Evolutionary conservation across 179 eudicot genomes (phyloP), one percentile per base, ranked within the genome.

Genomic region (Silene vulgaris): DNA sequence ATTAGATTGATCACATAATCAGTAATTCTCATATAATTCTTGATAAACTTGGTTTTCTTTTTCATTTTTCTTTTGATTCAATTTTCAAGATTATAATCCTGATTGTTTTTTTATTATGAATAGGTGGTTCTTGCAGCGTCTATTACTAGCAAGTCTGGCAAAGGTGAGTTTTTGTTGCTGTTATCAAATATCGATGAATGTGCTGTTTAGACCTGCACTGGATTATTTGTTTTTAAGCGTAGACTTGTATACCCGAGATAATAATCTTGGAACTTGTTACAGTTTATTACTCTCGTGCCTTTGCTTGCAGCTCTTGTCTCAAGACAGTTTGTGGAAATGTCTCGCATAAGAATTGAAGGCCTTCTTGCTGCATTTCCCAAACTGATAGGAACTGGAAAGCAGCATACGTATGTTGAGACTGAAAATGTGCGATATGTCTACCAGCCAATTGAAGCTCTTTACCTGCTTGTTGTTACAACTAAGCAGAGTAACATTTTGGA

Each of bases 401-500:
- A 94, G 71, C 99, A 94, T 79, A 94, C 99, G 0, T 94, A 85
- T 82, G 87, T 94, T 80, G 99, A 94, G 92, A 90, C 99, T 74
- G 99, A 94, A 77, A 92, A 90, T 85, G 99, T 94, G 72, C 96
- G 99, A 56, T 94, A 92, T 79, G 97, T 94, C 40, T 94, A 92
- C 85, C 99, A 94, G 88, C 97, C 96, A 65, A 90, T 94, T 40
- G 99, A 94, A 80, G 65, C 90, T 74, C 84, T 94, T 0, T 94
- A 82, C 79, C 79, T 95, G 90, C 86, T 95, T 72, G 93, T 95
- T 82, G 89, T 92, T 54, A 95, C 99, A 68, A 95, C 87, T 84
- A 95, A 93, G 82, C 96, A 92, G 86, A 95, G 99, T 86, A 95
- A 95, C 86, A 95, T 95, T 78, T 94, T 95, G 86, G 97, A 95